Evolutionary conservation across 345 rosid genomes (phyloP).

Genomic region (Cardamine resedifolia): DNA sequence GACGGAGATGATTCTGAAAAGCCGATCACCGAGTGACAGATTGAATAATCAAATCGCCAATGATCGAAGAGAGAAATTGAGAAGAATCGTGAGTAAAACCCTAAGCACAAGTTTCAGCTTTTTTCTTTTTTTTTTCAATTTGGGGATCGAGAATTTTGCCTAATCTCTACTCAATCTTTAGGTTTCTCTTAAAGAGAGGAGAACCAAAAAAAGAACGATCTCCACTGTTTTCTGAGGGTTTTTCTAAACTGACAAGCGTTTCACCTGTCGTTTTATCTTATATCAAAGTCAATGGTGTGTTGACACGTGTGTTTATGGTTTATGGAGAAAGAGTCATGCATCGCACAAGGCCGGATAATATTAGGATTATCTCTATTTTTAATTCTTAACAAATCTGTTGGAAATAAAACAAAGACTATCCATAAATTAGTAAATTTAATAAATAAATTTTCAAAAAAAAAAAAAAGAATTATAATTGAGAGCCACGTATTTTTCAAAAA

Average conservation of each 20-base stretch:
- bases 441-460: background rate
- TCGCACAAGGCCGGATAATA: slow-evolving; percentile 32
- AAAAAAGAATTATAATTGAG: background rate
- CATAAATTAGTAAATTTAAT: background rate
- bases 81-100: slow-evolving; percentile 10
- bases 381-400: background rate
- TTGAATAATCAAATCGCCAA: background rate
- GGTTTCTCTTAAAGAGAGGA: slow-evolving; percentile 39
- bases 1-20: slow-evolving; percentile 7
- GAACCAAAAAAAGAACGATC: slow-evolving; percentile 1
- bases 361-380: slow-evolving; percentile 21
- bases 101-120: slow-evolving; percentile 19
- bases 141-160: slow-evolving; percentile 42
- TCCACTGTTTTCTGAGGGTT: background rate
- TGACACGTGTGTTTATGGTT: slow-evolving; percentile 10
- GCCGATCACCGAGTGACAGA: slow-evolving; percentile 9
- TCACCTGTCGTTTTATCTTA: background rate
- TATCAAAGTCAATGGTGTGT: slow-evolving; percentile 1
- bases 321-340: slow-evolving; percentile 29
- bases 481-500: background rate
- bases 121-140: slow-evolving; percentile 5
- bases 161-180: slow-evolving; percentile 44
- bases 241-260: slow-evolving; percentile 28
- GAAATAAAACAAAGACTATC: background rate
- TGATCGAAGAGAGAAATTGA: slow-evolving; percentile 1